Conservation (phyloP, 73 alveolate genomes). For the Effrenium voratum region DNA sequence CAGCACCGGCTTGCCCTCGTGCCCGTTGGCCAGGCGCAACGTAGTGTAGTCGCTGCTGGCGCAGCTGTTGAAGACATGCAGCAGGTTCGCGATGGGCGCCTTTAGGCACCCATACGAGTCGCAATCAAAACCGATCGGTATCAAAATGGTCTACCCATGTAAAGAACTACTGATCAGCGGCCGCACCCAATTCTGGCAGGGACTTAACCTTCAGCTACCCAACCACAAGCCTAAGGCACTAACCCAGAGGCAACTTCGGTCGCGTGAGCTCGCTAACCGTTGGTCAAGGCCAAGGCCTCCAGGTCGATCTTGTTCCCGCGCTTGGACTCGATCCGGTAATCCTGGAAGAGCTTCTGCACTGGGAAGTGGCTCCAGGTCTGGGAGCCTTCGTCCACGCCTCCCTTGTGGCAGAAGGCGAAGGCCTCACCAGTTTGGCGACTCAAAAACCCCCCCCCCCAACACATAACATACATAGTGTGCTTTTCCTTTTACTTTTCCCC, state of each 20-base stretch:
- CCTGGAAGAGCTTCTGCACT: slow-evolving; percentile 45
- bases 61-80: slow-evolving; percentile 71
- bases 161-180: too few species aligned
- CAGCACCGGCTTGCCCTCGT: slow-evolving; percentile 59
- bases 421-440: too few species aligned
- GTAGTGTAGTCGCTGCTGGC: slow-evolving; percentile 54
- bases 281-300: not conserved
- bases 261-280: not conserved
- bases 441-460: too few species aligned
- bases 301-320: slow-evolving; percentile 53
- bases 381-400: slow-evolving; percentile 78
- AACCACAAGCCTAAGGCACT: too few species aligned
- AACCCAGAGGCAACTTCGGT: too few species aligned
- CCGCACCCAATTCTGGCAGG: too few species aligned
- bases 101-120: too few species aligned
- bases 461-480: too few species aligned
- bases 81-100: slow-evolving; percentile 43
- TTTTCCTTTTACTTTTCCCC: too few species aligned
- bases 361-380: slow-evolving; percentile 93
- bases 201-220: too few species aligned
- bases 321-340: slow-evolving; percentile 73
- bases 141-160: too few species aligned
- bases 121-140: too few species aligned
- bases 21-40: slow-evolving; percentile 65
- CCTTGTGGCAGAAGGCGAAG: slow-evolving; percentile 76